A percentile compares a stretch with the other conserved stretches of the same genome.
phyloP scores from a whole-genome alignment of 2,329 filamentous ascomycete species.

The Aphanoascus verrucosus region DNA sequence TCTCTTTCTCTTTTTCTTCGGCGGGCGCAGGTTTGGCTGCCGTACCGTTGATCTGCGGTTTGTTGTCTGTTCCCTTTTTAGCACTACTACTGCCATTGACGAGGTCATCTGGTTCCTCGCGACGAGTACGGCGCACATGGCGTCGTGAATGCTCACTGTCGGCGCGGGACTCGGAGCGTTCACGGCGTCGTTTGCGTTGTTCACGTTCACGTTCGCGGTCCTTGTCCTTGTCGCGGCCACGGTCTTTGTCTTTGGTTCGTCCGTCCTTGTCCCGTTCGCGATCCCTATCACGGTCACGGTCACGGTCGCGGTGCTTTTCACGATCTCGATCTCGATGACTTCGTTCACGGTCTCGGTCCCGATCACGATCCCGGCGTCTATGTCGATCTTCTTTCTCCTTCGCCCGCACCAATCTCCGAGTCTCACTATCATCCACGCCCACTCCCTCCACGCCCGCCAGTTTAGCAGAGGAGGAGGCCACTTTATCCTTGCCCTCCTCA shows the following conservation, averaged over 20 bases:
- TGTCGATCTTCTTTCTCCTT: slow-evolving; percentile 27
- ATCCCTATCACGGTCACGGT: slow-evolving; percentile 19
- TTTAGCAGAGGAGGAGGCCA: slow-evolving; percentile 1
- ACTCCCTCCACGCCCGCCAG: neutral
- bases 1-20: slow-evolving; percentile 47
- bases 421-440: slow-evolving; percentile 11
- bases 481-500: slow-evolving; percentile 20
- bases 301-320: slow-evolving; percentile 20
- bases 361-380: slow-evolving; percentile 23
- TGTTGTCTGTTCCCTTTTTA: slow-evolving; percentile 3
- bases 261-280: slow-evolving; percentile 21
- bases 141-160: slow-evolving; percentile 28
- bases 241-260: slow-evolving; percentile 17
- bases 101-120: slow-evolving; percentile 22
- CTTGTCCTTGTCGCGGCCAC: slow-evolving; percentile 20
- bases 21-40: slow-evolving; percentile 17
- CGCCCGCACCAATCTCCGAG: slow-evolving; percentile 3
- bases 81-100: slow-evolving; percentile 6
- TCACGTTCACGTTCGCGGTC: slow-evolving; percentile 24
- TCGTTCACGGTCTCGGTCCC: slow-evolving; percentile 27
- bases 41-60: neutral
- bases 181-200: slow-evolving; percentile 32
- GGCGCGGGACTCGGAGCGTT: slow-evolving; percentile 28
- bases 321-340: slow-evolving; percentile 21
- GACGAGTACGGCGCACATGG: slow-evolving; percentile 27